phyloP scores from a whole-genome alignment of 345 rosid species.

The Raphanus sativus region DNA sequence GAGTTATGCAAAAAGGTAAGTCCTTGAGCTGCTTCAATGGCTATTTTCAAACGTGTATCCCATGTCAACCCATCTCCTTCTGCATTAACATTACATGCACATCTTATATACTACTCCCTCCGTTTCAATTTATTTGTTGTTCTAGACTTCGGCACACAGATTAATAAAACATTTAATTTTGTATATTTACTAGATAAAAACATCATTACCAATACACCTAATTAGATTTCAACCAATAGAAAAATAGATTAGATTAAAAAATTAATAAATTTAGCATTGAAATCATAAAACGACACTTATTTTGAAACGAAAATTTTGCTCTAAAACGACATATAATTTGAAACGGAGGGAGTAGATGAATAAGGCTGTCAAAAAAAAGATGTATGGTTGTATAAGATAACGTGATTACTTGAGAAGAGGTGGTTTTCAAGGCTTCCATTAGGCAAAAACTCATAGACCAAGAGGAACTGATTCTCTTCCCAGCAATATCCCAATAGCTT shows the following conservation, averaged over 20 bases:
- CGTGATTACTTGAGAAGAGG: conserved; percentile 55
- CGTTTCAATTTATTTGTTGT: too few species aligned
- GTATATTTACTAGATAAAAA: too few species aligned
- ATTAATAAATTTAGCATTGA: too few species aligned
- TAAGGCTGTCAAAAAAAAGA: neutral
- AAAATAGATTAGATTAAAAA: too few species aligned
- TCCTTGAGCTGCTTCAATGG: conserved; percentile 80
- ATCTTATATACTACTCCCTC: neutral
- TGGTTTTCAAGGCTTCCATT: conserved; percentile 81
- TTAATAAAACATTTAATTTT: too few species aligned
- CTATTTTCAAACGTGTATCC: conserved; percentile 62
- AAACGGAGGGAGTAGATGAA: too few species aligned
- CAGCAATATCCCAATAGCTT: conserved; percentile 79
- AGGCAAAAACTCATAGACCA: conserved; percentile 73
- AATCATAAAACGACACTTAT: too few species aligned
- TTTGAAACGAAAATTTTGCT: too few species aligned
- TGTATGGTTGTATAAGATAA: neutral
- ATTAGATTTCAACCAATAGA: too few species aligned
- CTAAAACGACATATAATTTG: too few species aligned
- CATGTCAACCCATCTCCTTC: conserved; percentile 65
- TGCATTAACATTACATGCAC: conserved; percentile 24
- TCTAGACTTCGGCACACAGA: too few species aligned
- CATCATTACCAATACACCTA: too few species aligned
- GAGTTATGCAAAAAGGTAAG: conserved; percentile 70
- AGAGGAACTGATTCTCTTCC: conserved; percentile 67